A percentile compares a stretch with the other conserved stretches of the same genome.
Evolutionary conservation across 805 yeast genomes (phyloP).

Genomic region (Yarrowia divulgata): DNA sequence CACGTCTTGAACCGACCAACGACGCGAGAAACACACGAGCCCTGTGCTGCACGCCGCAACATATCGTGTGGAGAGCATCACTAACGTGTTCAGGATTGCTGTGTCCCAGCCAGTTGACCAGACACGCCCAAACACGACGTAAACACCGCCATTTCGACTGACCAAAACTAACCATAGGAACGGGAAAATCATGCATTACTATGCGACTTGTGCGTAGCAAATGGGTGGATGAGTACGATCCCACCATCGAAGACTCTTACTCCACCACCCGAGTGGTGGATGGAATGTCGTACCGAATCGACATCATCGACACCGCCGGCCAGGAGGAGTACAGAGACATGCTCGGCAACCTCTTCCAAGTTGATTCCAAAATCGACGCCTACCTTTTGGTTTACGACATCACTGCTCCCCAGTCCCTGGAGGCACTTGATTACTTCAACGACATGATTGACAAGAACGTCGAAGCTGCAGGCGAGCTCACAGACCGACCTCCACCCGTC

Average conservation of each 20-base stretch:
- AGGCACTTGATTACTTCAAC: conserved; percentile 49
- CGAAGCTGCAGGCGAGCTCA: conserved; percentile 62
- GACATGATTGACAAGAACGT: conserved; percentile 64
- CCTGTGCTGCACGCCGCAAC: neutral
- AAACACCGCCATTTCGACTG: neutral
- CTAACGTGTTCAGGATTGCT: conserved; percentile 16
- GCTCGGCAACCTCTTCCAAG: conserved; percentile 53
- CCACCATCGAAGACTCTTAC: conserved; percentile 50
- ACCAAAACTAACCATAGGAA: conserved; percentile 29
- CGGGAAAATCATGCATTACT: conserved; percentile 49
- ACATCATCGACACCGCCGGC: conserved; percentile 78
- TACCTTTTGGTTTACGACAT: conserved; percentile 50
- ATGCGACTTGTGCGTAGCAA: conserved; percentile 49
- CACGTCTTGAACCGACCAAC: neutral
- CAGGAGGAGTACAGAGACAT: conserved; percentile 78
- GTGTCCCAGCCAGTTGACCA: neutral
- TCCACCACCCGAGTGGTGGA: conserved; percentile 52
- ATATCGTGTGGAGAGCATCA: neutral
- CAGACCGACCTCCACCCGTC: conserved; percentile 59
- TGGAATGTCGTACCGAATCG: conserved; percentile 59
- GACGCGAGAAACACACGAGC: neutral
- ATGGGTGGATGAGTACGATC: conserved; percentile 52
- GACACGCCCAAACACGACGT: conserved; percentile 5
- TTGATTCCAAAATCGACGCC: conserved; percentile 48
- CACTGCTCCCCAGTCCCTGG: conserved; percentile 47